Conservation (phyloP, 1,139 yeast genomes). For the Magnusiomyces tetraspermus region DNA sequence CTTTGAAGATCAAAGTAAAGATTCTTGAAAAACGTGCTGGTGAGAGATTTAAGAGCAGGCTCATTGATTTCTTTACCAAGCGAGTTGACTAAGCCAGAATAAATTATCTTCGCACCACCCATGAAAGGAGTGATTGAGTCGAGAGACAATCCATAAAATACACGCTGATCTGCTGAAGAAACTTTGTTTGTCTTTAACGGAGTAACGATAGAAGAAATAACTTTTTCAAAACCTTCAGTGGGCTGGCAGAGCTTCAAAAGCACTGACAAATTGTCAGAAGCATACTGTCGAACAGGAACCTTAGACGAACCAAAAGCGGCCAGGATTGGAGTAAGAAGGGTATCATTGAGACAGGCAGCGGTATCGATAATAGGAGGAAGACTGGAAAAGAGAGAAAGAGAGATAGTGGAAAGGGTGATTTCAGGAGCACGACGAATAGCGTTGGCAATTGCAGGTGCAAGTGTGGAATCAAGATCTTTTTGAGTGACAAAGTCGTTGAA, state of each 20-base stretch:
- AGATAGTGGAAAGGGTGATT: slow-evolving; percentile 44
- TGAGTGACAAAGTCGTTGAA: slow-evolving; percentile 37
- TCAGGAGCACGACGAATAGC: slow-evolving; percentile 79
- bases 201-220: slow-evolving; percentile 47
- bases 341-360: slow-evolving; percentile 36
- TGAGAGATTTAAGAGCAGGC: slow-evolving; percentile 41
- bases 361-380: slow-evolving; percentile 35
- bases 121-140: slow-evolving; percentile 21
- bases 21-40: slow-evolving; percentile 44
- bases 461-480: slow-evolving; percentile 35
- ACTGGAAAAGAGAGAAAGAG: slow-evolving; percentile 41
- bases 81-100: slow-evolving; percentile 41
- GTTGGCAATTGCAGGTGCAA: slow-evolving; percentile 64
- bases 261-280: slow-evolving; percentile 37
- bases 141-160: slow-evolving; percentile 38
- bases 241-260: slow-evolving; percentile 19
- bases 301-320: slow-evolving; percentile 66
- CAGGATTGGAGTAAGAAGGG: slow-evolving; percentile 51
- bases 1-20: slow-evolving; percentile 25
- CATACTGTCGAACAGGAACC: slow-evolving; percentile 48
- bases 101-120: slow-evolving; percentile 33
- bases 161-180: slow-evolving; percentile 60
- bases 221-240: slow-evolving; percentile 24
- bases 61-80: slow-evolving; percentile 73
- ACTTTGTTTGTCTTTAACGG: slow-evolving; percentile 38